Conservation (phyloP, 805 yeast species). For the Ogataea parapolymorpha region DNA sequence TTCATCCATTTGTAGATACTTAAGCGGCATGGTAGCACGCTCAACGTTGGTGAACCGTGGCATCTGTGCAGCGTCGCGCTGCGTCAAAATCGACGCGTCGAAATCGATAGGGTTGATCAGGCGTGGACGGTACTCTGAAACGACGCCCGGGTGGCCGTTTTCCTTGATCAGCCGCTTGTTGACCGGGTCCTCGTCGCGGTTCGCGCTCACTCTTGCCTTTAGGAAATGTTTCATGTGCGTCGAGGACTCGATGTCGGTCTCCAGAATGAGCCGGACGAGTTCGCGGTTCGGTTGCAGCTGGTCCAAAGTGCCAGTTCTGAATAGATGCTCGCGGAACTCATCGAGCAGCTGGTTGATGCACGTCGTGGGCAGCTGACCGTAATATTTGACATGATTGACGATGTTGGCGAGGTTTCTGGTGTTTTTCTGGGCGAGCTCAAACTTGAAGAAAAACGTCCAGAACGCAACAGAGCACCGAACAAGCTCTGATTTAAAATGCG, state of each 20-base stretch:
- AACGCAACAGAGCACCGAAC: conserved; percentile 44
- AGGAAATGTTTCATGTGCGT: conserved; percentile 30
- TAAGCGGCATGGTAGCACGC: conserved; percentile 49
- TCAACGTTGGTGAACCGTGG: conserved; percentile 67
- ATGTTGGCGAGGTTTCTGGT: conserved; percentile 43
- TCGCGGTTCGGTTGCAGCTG: conserved; percentile 26
- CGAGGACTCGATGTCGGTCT: conserved; percentile 33
- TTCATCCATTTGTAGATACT: conserved; percentile 31
- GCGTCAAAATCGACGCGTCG: conserved; percentile 18
- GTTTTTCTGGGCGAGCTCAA: conserved; percentile 46
- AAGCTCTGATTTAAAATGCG: conserved; percentile 27
- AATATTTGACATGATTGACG: conserved; percentile 41
- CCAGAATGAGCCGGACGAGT: conserved; percentile 25
- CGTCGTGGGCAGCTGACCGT: conserved; percentile 46
- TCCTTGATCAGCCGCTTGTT: conserved; percentile 29
- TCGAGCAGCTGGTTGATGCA: conserved; percentile 41
- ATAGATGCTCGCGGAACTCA: conserved; percentile 38
- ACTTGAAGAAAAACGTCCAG: conserved; percentile 57
- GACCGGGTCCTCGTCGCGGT: conserved; percentile 28
- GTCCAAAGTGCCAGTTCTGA: conserved; percentile 23
- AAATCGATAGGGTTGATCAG: conserved; percentile 37
- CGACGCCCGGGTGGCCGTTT: conserved; percentile 37
- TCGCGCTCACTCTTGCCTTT: conserved; percentile 30
- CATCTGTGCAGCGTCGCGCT: conserved; percentile 32
- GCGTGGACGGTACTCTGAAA: conserved; percentile 40